A percentile compares a stretch with the other conserved stretches of the same genome.
Evolutionary conservation across 1,139 yeast species (phyloP).

Genomic region (Insectozyma bohioensis): DNA sequence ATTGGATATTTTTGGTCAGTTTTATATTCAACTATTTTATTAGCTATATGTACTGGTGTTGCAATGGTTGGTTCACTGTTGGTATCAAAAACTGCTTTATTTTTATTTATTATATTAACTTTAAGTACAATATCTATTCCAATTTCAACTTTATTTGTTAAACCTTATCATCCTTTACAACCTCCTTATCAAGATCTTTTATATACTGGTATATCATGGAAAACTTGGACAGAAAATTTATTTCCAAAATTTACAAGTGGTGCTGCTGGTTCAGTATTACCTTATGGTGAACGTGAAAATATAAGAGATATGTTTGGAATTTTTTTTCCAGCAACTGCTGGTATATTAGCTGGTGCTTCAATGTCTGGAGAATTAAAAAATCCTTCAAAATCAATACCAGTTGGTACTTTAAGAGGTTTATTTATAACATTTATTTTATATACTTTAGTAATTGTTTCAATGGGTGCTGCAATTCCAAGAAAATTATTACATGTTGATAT

Average conservation of each 20-base stretch:
- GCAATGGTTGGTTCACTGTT: slow-evolving; percentile 81
- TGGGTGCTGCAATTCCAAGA: slow-evolving; percentile 81
- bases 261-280: slow-evolving; percentile 84
- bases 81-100: slow-evolving; percentile 81
- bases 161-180: slow-evolving; percentile 50
- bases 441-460: slow-evolving; percentile 68
- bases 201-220: slow-evolving; percentile 75
- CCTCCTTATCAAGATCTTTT: slow-evolving; percentile 46
- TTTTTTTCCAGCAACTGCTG: slow-evolving; percentile 97
- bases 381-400: slow-evolving; percentile 87
- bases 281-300: slow-evolving; percentile 57
- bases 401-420: slow-evolving; percentile 84
- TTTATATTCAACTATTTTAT: slow-evolving; percentile 61
- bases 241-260: slow-evolving; percentile 81
- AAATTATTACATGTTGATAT: slow-evolving; percentile 72
- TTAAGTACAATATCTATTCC: slow-evolving; percentile 83
- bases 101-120: slow-evolving; percentile 67
- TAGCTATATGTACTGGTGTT: slow-evolving; percentile 71
- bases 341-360: slow-evolving; percentile 97
- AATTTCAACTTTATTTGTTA: slow-evolving; percentile 63
- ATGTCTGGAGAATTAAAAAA: slow-evolving; percentile 93
- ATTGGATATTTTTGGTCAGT: slow-evolving; percentile 60
- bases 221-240: slow-evolving; percentile 62
- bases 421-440: slow-evolving; percentile 73
- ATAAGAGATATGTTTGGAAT: slow-evolving; percentile 88